phyloP scores from a whole-genome alignment of 306 rosid species.

The Psophocarpus tetragonolobus region DNA sequence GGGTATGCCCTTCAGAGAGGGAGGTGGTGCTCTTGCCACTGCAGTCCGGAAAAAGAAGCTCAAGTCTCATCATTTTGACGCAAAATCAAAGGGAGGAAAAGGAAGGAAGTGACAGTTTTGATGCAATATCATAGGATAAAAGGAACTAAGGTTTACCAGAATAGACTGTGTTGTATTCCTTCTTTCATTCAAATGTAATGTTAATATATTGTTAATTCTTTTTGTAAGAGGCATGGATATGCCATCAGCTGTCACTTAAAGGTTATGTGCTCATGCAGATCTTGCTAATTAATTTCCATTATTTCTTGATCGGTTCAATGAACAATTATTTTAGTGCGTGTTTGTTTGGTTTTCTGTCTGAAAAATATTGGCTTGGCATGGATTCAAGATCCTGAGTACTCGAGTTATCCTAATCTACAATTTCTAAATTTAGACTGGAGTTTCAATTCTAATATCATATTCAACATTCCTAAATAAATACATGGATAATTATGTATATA shows the following conservation, averaged over 20 bases:
- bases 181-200: constrained; percentile 30
- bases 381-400: neutral
- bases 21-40: constrained; percentile 51
- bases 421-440: neutral
- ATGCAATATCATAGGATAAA: constrained; percentile 55
- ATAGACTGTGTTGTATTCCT: constrained; percentile 26
- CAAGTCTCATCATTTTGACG: constrained; percentile 84
- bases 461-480: neutral
- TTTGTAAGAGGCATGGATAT: constrained; percentile 28
- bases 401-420: neutral
- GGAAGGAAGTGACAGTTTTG: constrained; percentile 64
- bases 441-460: neutral
- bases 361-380: neutral
- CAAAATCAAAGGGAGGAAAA: constrained; percentile 74
- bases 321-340: neutral
- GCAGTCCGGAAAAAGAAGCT: constrained; percentile 75
- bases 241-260: constrained; percentile 15
- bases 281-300: constrained; percentile 4
- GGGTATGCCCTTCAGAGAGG: constrained; percentile 98
- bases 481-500: too few species aligned
- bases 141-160: constrained; percentile 36
- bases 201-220: constrained; percentile 32
- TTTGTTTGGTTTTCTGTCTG: neutral
- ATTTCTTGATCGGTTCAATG: neutral
- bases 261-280: constrained; percentile 29